These are phyloP conservation scores for Rhododendron williamsianum DNA, from an alignment of 148 eudicot genomes.

Conservation along the genomic window DNA sequence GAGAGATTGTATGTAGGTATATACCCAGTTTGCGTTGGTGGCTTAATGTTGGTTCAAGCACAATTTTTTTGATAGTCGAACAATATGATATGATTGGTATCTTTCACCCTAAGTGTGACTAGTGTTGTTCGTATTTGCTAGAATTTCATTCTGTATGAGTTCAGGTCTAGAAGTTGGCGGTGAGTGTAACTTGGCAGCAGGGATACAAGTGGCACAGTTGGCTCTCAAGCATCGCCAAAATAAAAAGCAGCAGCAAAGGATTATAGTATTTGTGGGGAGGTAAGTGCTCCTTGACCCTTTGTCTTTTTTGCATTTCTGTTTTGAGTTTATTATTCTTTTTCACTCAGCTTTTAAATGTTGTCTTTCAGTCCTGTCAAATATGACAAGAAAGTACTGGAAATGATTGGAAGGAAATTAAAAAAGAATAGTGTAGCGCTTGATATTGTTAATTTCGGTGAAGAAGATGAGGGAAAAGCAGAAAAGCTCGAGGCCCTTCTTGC, in stretches of 20 bases:
- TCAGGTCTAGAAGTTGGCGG: slow-evolving; percentile 89
- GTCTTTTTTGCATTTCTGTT: not conserved
- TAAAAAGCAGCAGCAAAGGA: slow-evolving; percentile 96
- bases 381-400: slow-evolving; percentile 79
- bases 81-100: not conserved
- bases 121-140: not conserved
- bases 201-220: slow-evolving; percentile 94
- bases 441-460: slow-evolving; percentile 96
- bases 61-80: not conserved
- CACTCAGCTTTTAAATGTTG: not conserved
- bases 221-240: slow-evolving; percentile 98
- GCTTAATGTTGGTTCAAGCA: not conserved
- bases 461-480: slow-evolving; percentile 77
- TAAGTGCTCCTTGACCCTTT: slow-evolving; percentile 14
- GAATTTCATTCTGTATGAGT: slow-evolving; percentile 14
- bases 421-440: slow-evolving; percentile 97
- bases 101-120: not conserved
- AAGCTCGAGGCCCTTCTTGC: slow-evolving; percentile 88
- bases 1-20: not conserved
- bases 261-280: slow-evolving; percentile 95
- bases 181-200: slow-evolving; percentile 93
- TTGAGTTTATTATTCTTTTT: slow-evolving; percentile 5
- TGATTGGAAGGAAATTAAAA: slow-evolving; percentile 87
- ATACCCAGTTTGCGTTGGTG: not conserved
- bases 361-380: slow-evolving; percentile 72